Conservation (phyloP, 495 filamentous ascomycete species). For the Hyaloscypha variabilis region DNA sequence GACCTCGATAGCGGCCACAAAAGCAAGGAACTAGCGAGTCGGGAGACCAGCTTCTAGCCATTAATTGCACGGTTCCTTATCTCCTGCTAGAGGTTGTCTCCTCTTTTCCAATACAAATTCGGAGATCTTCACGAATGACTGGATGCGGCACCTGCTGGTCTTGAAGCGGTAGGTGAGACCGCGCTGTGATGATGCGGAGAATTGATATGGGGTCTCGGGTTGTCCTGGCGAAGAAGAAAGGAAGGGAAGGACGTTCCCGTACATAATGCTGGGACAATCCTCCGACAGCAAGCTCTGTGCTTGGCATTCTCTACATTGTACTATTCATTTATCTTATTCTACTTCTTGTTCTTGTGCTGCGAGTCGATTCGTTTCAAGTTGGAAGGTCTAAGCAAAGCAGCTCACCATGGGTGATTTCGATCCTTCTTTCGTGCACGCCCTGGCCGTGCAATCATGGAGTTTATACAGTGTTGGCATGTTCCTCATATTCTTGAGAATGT, state of each 20-base stretch:
- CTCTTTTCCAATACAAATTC: not conserved
- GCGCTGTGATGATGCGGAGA: constrained; percentile 4
- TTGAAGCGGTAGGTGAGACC: constrained; percentile 9
- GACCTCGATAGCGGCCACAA: constrained; percentile 1
- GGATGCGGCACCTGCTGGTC: constrained; percentile 3
- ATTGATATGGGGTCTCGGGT: not conserved
- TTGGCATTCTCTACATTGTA: constrained; percentile 4
- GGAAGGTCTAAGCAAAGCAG: not conserved
- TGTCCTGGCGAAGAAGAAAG: not conserved
- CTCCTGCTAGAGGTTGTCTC: not conserved
- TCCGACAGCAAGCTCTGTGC: not conserved
- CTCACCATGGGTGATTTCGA: constrained; percentile 29
- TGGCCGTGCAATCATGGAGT: constrained; percentile 34
- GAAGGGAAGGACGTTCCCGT: not conserved
- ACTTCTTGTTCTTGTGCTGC: not conserved
- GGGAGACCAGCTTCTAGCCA: not conserved
- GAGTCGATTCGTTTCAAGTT: too few species aligned
- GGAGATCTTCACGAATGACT: not conserved
- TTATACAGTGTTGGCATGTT: constrained; percentile 34
- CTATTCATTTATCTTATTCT: constrained; percentile 1
- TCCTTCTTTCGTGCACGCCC: constrained; percentile 20
- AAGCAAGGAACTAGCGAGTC: constrained; percentile 5
- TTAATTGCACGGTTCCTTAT: constrained; percentile 24
- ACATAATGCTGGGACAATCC: constrained; percentile 18
- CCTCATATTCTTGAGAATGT: constrained; percentile 34